Evolutionary conservation across 306 rosid genomes (phyloP), one percentile per base, ranked within the genome.

Genomic region (Sesbania bispinosa): DNA sequence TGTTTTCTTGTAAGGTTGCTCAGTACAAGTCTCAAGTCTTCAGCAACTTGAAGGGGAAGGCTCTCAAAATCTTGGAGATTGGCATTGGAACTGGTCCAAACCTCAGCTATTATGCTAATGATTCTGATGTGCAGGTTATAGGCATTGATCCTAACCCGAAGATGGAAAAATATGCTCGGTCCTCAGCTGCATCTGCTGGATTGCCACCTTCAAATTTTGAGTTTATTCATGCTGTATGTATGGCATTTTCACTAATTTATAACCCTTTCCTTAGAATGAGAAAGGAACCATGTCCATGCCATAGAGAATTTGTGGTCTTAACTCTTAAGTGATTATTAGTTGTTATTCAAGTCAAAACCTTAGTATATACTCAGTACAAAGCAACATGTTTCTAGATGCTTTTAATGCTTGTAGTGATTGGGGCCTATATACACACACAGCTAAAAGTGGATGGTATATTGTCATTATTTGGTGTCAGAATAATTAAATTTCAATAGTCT

Each of bases 1-100:
- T 58, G 35, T 41, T 75, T 74, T 27, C 60, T 50, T 58, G 60
- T 64, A 69, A 92, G 98, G 88, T 90, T 86, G 90, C 95, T 33
- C 82, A 32, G 78, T 87, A 83, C 96, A 94, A 87, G 86, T 52
- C 82, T 10, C 78, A 81, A 55, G 74, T 89, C 30, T 87, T 94
- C 51, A 51, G 86, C 19, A 76, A 82, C 39, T 69, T 94, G 79
- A 87, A 79, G 61, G 97, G 93, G 55, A 87, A 89, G 39, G 88
- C 87, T 23, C 82, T 36, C 50, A 82, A 81, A 84, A 86, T 94
- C 36, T 71, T 94, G 84, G 98, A 90, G 84, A 79, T 94, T 81
- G 98, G 97, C 55, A 83, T 90, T 53, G 98, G 96, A 39, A 76
- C 90, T 9, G 97, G 98, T 65, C 92, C 96, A 20, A 94, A 94